Evolutionary conservation across 257 asterid species (phyloP), one percentile per base, ranked within the genome.

Genomic region (Fraxinus cuspidata): DNA sequence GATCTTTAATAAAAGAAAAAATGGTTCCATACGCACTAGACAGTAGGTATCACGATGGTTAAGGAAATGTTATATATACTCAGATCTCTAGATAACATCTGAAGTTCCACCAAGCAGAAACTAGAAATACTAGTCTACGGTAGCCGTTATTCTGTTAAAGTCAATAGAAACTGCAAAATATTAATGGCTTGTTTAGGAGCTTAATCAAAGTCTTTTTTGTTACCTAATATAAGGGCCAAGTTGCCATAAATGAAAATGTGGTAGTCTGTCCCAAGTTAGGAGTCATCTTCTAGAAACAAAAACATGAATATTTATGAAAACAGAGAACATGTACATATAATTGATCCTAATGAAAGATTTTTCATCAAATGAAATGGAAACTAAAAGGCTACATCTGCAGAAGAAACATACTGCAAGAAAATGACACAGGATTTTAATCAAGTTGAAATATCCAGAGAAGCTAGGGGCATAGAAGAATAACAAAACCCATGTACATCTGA

Each of bases 361-460:
- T 53, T 19, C n/a, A 18, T 53, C 16, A 42, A 42, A 42, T 42
- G 49, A 9, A 40, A 11, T 12, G 49, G 49, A 42, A 42, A 12
- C 51, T 42, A 42, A 11, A 40, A 11, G 51, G 51, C 51, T 42
- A 42, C 16, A 12, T 42, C 51, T 12, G 51, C 7, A 8, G 10
- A 15, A 74, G 19, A 37, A 35, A 29, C 34, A 69, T 40, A 56
- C 27, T 18, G 65, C 35, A 18, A 78, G 44, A 60, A 66, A 77
- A 37, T 28, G 40, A 29, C 72, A 72, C 64, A 2, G 6, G 18
- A 23, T 21, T 58, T 23, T 58, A 25, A 63, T 23, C 70, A 35
- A 56, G 53, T 74, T 74, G 70, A 42, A 25, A 21, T 16, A 60
- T 21, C 68, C 68, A 60, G 13, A 56, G 71, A 29, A 56, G 65